A percentile compares a stretch with the other conserved stretches of the same genome.
Conservation (phyloP, 2,329 filamentous ascomycete genomes). For the Diaporthe sp. region DNA sequence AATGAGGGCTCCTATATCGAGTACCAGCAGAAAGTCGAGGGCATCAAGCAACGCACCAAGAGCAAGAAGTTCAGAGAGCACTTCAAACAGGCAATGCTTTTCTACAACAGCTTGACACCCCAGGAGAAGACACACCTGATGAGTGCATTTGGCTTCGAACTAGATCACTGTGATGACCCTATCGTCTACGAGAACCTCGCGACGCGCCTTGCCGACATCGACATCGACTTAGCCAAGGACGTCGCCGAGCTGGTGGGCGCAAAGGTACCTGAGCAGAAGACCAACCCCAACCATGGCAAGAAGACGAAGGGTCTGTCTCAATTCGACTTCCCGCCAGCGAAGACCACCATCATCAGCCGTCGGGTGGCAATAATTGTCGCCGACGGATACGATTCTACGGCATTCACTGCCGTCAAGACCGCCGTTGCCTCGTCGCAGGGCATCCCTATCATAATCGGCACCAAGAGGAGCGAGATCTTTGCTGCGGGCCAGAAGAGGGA, state of each 20-base stretch:
- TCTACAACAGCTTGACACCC: constrained; percentile 82
- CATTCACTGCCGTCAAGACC: constrained; percentile 76
- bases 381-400: constrained; percentile 79
- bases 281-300: constrained; percentile 74
- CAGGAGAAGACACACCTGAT: constrained; percentile 76
- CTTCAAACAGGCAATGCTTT: constrained; percentile 83
- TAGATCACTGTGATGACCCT: constrained; percentile 86
- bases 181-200: constrained; percentile 81
- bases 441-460: constrained; percentile 79
- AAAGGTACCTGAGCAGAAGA: constrained; percentile 66
- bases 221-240: constrained; percentile 75
- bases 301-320: constrained; percentile 79
- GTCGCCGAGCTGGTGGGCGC: constrained; percentile 81
- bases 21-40: constrained; percentile 74
- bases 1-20: constrained; percentile 79
- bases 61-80: constrained; percentile 85
- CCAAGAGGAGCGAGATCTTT: constrained; percentile 76
- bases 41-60: constrained; percentile 78
- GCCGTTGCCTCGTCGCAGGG: constrained; percentile 74
- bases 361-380: constrained; percentile 82
- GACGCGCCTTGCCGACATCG: constrained; percentile 79
- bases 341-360: constrained; percentile 78
- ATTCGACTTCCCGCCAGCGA: constrained; percentile 73
- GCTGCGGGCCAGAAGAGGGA: constrained; percentile 70
- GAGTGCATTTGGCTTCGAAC: constrained; percentile 75